Evolutionary conservation across 331 rosid genomes (phyloP).

Genomic region (Prunus yedoensis): DNA sequence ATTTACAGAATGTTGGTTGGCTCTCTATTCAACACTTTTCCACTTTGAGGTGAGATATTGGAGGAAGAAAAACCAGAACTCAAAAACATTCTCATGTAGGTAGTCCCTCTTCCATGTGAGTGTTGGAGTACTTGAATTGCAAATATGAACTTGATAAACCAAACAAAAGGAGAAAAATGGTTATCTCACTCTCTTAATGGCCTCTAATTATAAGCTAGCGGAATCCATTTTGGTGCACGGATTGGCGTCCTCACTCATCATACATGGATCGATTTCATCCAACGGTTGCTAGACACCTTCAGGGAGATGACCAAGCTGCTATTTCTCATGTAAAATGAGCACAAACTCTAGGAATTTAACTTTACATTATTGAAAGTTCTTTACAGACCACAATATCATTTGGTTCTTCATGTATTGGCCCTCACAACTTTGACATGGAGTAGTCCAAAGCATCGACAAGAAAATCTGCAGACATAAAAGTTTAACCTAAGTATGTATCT

Average conservation of each 20-base stretch:
- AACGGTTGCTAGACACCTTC: background rate
- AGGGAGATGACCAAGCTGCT: background rate
- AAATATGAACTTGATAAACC: too few relatives aligned
- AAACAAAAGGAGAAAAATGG: too few relatives aligned
- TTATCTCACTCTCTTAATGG: background rate
- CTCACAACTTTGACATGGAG: constrained; percentile 59
- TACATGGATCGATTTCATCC: background rate
- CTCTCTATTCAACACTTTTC: too few relatives aligned
- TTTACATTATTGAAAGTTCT: constrained; percentile 2
- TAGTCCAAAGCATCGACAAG: constrained; percentile 72
- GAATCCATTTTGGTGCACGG: background rate
- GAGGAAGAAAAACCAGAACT: too few relatives aligned
- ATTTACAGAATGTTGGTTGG: too few relatives aligned
- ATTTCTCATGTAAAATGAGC: background rate
- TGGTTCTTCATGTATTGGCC: constrained; percentile 11
- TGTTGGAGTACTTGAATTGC: too few relatives aligned
- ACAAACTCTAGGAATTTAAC: background rate
- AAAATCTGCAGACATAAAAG: constrained; percentile 60
- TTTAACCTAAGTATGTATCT: background rate
- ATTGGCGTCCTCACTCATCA: background rate
- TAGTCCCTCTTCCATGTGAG: too few relatives aligned
- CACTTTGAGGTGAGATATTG: too few relatives aligned
- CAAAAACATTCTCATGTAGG: too few relatives aligned
- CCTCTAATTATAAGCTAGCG: background rate
- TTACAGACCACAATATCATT: constrained; percentile 14